Conservation (phyloP, 257 asterid species). For the Salvia splendens region DNA sequence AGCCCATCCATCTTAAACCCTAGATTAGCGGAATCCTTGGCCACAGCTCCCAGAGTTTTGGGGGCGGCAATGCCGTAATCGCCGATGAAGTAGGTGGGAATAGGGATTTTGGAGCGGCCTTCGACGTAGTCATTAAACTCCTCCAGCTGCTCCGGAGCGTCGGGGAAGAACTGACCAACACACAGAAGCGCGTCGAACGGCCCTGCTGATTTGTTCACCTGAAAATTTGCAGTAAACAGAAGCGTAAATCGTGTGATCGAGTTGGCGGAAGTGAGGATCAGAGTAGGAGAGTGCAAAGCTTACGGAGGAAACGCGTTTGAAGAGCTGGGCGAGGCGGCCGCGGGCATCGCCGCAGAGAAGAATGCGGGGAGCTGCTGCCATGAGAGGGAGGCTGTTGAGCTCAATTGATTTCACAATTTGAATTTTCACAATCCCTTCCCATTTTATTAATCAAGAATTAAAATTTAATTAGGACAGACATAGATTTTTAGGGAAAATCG, state of each 20-base stretch:
- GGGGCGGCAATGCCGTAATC: slow-evolving; percentile 83
- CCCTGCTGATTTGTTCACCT: slow-evolving; percentile 98
- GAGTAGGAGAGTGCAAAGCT: not conserved
- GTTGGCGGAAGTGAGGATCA: slow-evolving; percentile 3
- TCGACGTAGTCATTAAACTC: slow-evolving; percentile 77
- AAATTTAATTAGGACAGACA: too few relatives aligned
- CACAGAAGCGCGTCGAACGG: slow-evolving; percentile 92
- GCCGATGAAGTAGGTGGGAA: slow-evolving; percentile 90
- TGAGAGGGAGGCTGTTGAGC: slow-evolving; percentile 9
- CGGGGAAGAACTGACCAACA: slow-evolving; percentile 95
- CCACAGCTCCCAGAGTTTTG: slow-evolving; percentile 55
- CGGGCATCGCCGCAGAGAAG: slow-evolving; percentile 90
- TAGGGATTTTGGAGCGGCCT: slow-evolving; percentile 63
- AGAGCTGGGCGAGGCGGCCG: slow-evolving; percentile 89
- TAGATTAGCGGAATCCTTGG: slow-evolving; percentile 63
- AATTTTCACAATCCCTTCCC: too few relatives aligned
- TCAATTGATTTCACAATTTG: slow-evolving; percentile 2
- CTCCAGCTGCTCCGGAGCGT: slow-evolving; percentile 62
- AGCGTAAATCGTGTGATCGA: not conserved
- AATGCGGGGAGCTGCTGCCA: slow-evolving; percentile 79
- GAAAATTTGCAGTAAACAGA: slow-evolving; percentile 29
- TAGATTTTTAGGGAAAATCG: too few relatives aligned
- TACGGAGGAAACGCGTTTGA: slow-evolving; percentile 83
- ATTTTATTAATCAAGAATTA: too few relatives aligned
- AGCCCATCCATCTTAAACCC: slow-evolving; percentile 98